phyloP scores from a whole-genome alignment of 805 yeast species.

The Yamadazyma nakazawae region DNA sequence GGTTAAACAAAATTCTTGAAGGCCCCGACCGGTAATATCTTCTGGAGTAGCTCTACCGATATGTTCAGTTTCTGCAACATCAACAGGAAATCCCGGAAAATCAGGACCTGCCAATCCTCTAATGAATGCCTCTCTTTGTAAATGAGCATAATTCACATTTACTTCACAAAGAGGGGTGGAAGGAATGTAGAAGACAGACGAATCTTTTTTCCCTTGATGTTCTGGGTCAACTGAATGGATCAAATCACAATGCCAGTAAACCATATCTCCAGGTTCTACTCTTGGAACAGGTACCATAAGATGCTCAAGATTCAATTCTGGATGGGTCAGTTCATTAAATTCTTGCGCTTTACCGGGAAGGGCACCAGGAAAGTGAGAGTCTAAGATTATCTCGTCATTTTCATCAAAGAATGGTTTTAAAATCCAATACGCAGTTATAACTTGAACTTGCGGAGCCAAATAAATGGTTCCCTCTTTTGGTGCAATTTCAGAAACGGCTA shows the following conservation, averaged over 20 bases:
- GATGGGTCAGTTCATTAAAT: constrained; percentile 24
- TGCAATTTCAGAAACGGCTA: constrained; percentile 33
- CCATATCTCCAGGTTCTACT: constrained; percentile 41
- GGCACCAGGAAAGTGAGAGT: constrained; percentile 37
- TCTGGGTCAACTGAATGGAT: constrained; percentile 40
- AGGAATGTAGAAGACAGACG: constrained; percentile 40
- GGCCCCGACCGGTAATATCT: constrained; percentile 17
- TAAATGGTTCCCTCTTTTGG: constrained; percentile 40
- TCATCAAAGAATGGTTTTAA: constrained; percentile 38
- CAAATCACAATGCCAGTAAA: constrained; percentile 43
- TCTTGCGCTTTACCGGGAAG: constrained; percentile 36
- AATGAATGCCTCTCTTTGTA: constrained; percentile 7
- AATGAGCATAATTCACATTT: constrained; percentile 11
- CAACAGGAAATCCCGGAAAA: constrained; percentile 24
- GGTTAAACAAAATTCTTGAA: constrained; percentile 18
- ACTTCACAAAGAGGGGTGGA: constrained; percentile 28
- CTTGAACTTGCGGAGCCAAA: constrained; percentile 33
- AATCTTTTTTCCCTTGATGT: constrained; percentile 32
- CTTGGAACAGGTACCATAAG: constrained; percentile 34
- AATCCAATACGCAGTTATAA: constrained; percentile 35
- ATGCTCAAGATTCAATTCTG: constrained; percentile 28
- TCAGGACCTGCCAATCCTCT: constrained; percentile 20
- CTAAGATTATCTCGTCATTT: constrained; percentile 25
- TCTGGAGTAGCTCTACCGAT: constrained; percentile 17
- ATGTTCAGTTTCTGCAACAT: constrained; percentile 20